Evolutionary conservation across 345 rosid species (phyloP).

Genomic region (Passiflora organensis): DNA sequence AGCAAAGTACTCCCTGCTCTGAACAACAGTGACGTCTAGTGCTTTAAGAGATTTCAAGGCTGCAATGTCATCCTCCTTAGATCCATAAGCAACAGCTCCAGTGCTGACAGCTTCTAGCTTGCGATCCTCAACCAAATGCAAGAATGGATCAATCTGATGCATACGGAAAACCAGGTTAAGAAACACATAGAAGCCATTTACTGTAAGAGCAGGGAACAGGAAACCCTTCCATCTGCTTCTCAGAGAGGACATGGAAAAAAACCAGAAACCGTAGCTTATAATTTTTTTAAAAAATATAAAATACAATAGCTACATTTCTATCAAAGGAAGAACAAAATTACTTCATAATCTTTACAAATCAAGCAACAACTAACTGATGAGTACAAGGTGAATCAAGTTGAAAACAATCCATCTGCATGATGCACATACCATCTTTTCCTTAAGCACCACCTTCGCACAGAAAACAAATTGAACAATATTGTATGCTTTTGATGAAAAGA

Average conservation of each 20-base stretch:
- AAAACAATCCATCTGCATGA: not conserved
- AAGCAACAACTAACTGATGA: too few relatives aligned
- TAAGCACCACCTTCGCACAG: conserved; percentile 45
- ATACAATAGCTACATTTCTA: too few relatives aligned
- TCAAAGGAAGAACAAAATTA: too few relatives aligned
- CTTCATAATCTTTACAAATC: too few relatives aligned
- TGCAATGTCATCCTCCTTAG: conserved; percentile 59
- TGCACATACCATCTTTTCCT: conserved; percentile 51
- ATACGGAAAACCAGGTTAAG: conserved; percentile 11
- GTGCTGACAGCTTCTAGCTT: conserved; percentile 56
- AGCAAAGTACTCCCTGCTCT: conserved; percentile 53
- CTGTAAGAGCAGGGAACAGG: not conserved
- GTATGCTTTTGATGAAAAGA: conserved; percentile 73
- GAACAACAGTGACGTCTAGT: conserved; percentile 47
- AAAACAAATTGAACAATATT: conserved; percentile 53
- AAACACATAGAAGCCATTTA: not conserved
- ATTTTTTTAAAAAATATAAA: too few relatives aligned
- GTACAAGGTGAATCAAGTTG: too few relatives aligned
- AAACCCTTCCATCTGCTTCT: not conserved
- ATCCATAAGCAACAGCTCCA: conserved; percentile 44
- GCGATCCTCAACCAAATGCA: conserved; percentile 65
- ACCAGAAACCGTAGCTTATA: not conserved
- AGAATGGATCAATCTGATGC: conserved; percentile 77
- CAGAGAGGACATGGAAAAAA: not conserved
- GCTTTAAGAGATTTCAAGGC: conserved; percentile 57